phyloP scores from a whole-genome alignment of 1,139 yeast genomes.

The Meyerozyma athensensis region DNA sequence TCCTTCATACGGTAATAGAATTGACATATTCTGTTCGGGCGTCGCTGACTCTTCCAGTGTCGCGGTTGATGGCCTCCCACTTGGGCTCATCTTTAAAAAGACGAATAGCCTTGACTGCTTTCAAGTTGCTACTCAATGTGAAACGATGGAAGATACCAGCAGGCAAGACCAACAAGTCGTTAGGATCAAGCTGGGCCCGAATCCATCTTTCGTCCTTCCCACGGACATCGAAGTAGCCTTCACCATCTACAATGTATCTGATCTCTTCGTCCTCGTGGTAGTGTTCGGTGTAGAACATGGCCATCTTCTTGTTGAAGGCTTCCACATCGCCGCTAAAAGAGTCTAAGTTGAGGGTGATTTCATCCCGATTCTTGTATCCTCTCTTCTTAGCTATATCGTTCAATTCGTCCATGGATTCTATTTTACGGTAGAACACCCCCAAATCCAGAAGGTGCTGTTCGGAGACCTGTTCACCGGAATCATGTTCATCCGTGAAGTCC shows the following conservation, averaged over 20 bases:
- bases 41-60: conserved; percentile 21
- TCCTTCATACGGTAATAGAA: conserved; percentile 25
- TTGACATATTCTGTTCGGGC: conserved; percentile 31
- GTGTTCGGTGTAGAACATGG: conserved; percentile 77
- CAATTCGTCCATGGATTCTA: conserved; percentile 52
- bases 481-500: conserved; percentile 66
- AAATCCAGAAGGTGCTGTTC: conserved; percentile 46
- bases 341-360: conserved; percentile 54
- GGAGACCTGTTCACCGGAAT: conserved; percentile 59
- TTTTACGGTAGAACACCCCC: conserved; percentile 67
- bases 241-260: conserved; percentile 83
- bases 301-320: conserved; percentile 61
- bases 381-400: conserved; percentile 65
- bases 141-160: conserved; percentile 93
- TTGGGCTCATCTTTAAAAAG: conserved; percentile 93
- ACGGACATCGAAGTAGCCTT: conserved; percentile 88
- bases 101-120: conserved; percentile 72
- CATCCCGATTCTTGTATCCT: conserved; percentile 76
- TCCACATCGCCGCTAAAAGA: conserved; percentile 60
- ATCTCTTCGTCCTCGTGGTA: conserved; percentile 97
- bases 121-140: conserved; percentile 56
- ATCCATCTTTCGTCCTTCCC: conserved; percentile 71
- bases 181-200: conserved; percentile 56
- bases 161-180: conserved; percentile 74
- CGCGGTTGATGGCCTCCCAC: conserved; percentile 85